phyloP scores from a whole-genome alignment of 805 yeast species.

The Sugiyamaella qingdaonensis region DNA sequence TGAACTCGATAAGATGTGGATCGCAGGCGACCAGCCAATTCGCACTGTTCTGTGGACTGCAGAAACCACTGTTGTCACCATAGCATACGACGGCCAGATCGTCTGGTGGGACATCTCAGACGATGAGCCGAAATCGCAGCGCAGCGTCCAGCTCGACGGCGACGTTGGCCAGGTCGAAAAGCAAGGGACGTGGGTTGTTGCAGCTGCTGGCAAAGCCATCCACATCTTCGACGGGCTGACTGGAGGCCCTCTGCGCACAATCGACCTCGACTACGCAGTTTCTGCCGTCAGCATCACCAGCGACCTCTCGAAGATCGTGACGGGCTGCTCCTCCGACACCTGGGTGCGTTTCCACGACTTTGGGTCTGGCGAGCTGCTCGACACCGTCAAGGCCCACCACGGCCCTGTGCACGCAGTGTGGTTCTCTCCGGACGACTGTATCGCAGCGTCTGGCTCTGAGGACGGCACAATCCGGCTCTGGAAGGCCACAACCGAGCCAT shows the following conservation, averaged over 20 bases:
- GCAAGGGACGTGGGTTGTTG: slow-evolving; percentile 21
- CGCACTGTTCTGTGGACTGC: slow-evolving; percentile 25
- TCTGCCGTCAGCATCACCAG: slow-evolving; percentile 26
- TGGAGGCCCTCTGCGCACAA: slow-evolving; percentile 18
- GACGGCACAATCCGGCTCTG: slow-evolving; percentile 94
- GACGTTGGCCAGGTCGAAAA: slow-evolving; percentile 25
- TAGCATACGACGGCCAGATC: slow-evolving; percentile 23
- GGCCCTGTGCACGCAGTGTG: slow-evolving; percentile 89
- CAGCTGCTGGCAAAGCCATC: slow-evolving; percentile 25
- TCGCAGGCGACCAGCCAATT: slow-evolving; percentile 17
- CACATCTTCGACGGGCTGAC: slow-evolving; percentile 19
- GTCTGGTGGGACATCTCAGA: slow-evolving; percentile 30
- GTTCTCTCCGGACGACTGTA: slow-evolving; percentile 74
- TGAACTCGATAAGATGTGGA: slow-evolving; percentile 21
- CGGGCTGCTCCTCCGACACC: slow-evolving; percentile 30
- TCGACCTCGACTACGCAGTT: slow-evolving; percentile 25
- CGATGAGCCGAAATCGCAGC: slow-evolving; percentile 5
- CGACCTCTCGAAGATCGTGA: slow-evolving; percentile 21
- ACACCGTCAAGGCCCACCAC: slow-evolving; percentile 88
- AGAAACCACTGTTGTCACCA: slow-evolving; percentile 16
- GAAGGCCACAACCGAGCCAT: slow-evolving; percentile 50
- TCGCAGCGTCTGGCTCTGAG: slow-evolving; percentile 94
- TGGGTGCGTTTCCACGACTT: slow-evolving; percentile 32
- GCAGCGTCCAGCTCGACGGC: slow-evolving; percentile 3
- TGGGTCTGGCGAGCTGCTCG: slow-evolving; percentile 81